Conservation (phyloP, 495 filamentous ascomycete genomes). For the Penicillium egyptiacum region DNA sequence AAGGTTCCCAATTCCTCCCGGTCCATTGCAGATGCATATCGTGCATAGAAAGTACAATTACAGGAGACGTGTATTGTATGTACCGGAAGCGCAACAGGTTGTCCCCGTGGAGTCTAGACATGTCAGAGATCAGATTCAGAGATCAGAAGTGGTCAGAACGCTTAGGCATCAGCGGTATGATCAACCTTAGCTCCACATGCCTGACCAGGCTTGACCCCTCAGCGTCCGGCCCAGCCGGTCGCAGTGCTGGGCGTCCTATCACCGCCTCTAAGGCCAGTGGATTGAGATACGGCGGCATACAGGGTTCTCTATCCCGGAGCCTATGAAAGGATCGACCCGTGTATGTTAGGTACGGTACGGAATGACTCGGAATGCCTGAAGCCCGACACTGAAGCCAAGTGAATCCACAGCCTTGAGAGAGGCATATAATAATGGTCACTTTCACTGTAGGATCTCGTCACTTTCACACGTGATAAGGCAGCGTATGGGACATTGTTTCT, state of each 20-base stretch:
- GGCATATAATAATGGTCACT: background rate
- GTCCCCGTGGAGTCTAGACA: slow-evolving; percentile 5
- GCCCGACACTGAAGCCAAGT: background rate
- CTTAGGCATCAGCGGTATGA: slow-evolving; percentile 18
- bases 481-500: background rate
- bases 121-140: background rate
- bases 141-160: background rate
- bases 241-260: slow-evolving; percentile 16
- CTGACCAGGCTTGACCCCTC: slow-evolving; percentile 7
- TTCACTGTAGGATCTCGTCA: background rate
- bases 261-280: slow-evolving; percentile 13
- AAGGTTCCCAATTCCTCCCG: background rate
- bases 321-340: slow-evolving; percentile 24
- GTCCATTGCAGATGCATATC: background rate
- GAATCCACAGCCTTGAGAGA: slow-evolving; percentile 7
- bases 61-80: slow-evolving; percentile 2
- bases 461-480: background rate
- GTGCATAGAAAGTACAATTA: background rate
- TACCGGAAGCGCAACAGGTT: slow-evolving; percentile 3
- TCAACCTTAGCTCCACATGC: slow-evolving; percentile 22
- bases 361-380: slow-evolving; percentile 28
- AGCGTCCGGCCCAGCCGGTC: slow-evolving; percentile 29
- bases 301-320: slow-evolving; percentile 24
- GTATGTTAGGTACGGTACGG: slow-evolving; percentile 20
- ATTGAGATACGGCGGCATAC: slow-evolving; percentile 22